A percentile compares a stretch with the other conserved stretches of the same genome.
Conservation (phyloP, 2,329 filamentous ascomycete genomes). For the Onygenales sp. region DNA sequence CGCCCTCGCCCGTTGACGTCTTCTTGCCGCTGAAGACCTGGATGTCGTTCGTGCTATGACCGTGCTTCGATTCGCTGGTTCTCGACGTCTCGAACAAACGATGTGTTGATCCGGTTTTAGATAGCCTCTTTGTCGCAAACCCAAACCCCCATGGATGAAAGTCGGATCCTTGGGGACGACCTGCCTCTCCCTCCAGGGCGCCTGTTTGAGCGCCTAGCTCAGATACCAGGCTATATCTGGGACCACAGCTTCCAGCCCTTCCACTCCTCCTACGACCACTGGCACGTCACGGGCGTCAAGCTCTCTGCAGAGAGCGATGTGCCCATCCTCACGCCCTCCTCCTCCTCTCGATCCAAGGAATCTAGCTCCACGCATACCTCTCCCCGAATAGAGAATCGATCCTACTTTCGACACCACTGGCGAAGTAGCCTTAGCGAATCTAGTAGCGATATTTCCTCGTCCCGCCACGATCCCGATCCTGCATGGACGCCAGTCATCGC, state of each 20-base stretch:
- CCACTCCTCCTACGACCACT: slow-evolving; percentile 72
- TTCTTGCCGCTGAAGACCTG: neutral
- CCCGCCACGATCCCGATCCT: slow-evolving; percentile 28
- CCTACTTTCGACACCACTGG: slow-evolving; percentile 36
- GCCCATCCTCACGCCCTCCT: slow-evolving; percentile 19
- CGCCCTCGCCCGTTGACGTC: neutral
- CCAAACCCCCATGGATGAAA: slow-evolving; percentile 15
- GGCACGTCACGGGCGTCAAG: slow-evolving; percentile 60
- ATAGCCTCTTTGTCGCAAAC: neutral
- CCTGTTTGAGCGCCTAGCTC: slow-evolving; percentile 62
- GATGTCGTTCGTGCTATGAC: neutral
- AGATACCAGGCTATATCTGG: slow-evolving; percentile 68
- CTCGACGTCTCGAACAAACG: neutral
- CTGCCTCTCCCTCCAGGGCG: slow-evolving; percentile 51
- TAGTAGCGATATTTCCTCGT: slow-evolving; percentile 34
- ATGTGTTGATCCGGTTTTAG: neutral
- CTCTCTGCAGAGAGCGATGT: slow-evolving; percentile 42
- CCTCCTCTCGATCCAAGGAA: slow-evolving; percentile 36
- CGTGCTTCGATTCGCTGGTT: neutral
- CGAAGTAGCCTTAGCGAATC: slow-evolving; percentile 43
- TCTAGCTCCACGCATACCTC: slow-evolving; percentile 35
- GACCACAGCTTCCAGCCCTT: slow-evolving; percentile 49
- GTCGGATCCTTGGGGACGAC: slow-evolving; percentile 34
- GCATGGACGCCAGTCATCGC: slow-evolving; percentile 61
- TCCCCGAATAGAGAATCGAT: slow-evolving; percentile 31